These are phyloP conservation scores for Fraxinus nigra DNA, from an alignment of 305 asterid genomes.

Conservation along the genomic window DNA sequence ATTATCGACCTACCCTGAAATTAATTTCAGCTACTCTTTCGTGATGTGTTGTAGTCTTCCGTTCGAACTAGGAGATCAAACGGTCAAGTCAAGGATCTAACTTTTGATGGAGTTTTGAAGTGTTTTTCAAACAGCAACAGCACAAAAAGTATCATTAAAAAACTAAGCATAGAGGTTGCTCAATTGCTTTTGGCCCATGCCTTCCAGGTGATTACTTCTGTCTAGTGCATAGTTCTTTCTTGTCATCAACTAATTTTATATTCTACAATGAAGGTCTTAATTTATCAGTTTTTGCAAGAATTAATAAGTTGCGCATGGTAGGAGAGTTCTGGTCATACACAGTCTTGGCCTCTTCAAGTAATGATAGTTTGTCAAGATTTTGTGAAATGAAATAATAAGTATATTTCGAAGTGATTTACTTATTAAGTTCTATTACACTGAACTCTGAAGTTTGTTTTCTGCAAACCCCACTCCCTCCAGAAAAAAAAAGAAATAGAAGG, in stretches of 20 bases:
- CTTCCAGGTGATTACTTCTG: conserved; percentile 57
- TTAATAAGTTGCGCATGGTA: neutral
- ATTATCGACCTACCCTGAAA: conserved; percentile 8
- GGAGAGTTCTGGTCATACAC: neutral
- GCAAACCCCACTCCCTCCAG: neutral
- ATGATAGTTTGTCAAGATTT: neutral
- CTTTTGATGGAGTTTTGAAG: conserved; percentile 63
- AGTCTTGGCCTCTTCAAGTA: neutral
- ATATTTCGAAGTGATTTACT: neutral
- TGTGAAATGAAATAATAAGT: neutral
- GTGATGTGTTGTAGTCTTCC: conserved; percentile 47
- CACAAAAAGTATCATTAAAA: conserved; percentile 57
- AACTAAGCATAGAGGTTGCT: conserved; percentile 56
- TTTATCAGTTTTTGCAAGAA: neutral
- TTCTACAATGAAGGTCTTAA: neutral
- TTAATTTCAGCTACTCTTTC: conserved; percentile 6
- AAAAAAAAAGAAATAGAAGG: neutral
- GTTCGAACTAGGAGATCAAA: conserved; percentile 71
- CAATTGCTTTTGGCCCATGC: conserved; percentile 77
- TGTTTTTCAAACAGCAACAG: conserved; percentile 55
- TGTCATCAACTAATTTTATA: conserved; percentile 3
- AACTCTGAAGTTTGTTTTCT: neutral
- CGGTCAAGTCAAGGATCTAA: conserved; percentile 30
- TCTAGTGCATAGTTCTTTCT: conserved; percentile 3
- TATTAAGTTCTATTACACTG: neutral